Evolutionary conservation across 345 rosid genomes (phyloP).

Genomic region (Eucalyptus albens): DNA sequence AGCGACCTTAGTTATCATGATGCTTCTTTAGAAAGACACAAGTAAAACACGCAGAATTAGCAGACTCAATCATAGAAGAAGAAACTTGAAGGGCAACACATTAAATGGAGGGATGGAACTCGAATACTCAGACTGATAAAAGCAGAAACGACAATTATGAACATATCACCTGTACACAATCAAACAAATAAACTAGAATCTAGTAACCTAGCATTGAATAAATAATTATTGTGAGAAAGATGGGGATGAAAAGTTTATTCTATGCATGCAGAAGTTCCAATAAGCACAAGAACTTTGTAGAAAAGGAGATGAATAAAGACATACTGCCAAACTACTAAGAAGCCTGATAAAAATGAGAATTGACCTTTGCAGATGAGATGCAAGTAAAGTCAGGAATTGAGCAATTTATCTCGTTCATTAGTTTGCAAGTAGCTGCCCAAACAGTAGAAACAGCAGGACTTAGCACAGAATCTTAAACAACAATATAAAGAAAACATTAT

Average conservation of each 20-base stretch:
- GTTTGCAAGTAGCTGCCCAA: slow-evolving; percentile 74
- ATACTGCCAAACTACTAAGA: background rate
- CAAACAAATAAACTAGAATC: background rate
- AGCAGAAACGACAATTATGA: background rate
- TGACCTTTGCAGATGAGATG: slow-evolving; percentile 81
- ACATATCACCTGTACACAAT: background rate
- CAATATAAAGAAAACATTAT: background rate
- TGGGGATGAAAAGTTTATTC: background rate
- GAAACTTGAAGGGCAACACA: background rate
- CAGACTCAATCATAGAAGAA: background rate
- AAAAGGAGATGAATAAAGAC: background rate
- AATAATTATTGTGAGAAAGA: background rate
- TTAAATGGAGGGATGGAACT: background rate
- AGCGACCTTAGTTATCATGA: background rate
- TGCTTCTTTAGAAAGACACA: background rate
- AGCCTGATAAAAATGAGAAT: background rate
- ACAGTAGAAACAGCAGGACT: background rate
- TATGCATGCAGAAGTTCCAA: background rate
- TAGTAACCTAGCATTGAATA: background rate
- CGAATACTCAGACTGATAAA: background rate
- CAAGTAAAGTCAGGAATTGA: slow-evolving; percentile 92
- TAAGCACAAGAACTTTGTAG: background rate
- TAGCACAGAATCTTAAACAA: background rate
- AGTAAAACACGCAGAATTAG: background rate
- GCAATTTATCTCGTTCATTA: slow-evolving; percentile 66